A percentile compares a stretch with the other conserved stretches of the same genome.
Evolutionary conservation across 805 yeast species (phyloP).

Genomic region (Yamadazyma insecticola): DNA sequence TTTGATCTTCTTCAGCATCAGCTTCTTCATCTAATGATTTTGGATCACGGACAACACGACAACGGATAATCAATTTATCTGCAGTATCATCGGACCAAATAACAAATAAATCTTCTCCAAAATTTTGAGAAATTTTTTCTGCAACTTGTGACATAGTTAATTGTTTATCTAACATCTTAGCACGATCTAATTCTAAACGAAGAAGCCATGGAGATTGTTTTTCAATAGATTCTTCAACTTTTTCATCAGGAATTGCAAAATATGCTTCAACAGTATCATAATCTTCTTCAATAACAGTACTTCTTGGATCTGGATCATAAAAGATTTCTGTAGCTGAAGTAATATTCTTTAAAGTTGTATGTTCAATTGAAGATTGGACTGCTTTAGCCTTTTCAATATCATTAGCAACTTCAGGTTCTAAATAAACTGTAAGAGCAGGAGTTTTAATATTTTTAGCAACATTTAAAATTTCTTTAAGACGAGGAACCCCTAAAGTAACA

Average conservation of each 20-base stretch:
- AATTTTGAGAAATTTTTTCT: conserved; percentile 85
- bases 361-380: conserved; percentile 95
- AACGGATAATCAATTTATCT: conserved; percentile 92
- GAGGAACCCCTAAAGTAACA: conserved; percentile 95
- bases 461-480: conserved; percentile 94
- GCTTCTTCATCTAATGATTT: conserved; percentile 88
- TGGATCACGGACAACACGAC: conserved; percentile 97
- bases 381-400: conserved; percentile 94
- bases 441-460: conserved; percentile 98
- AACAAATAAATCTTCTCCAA: conserved; percentile 92
- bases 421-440: conserved; percentile 97
- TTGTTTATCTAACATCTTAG: conserved; percentile 97
- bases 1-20: conserved; percentile 97
- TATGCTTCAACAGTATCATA: conserved; percentile 95
- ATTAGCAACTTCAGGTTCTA: conserved; percentile 71
- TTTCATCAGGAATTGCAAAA: conserved; percentile 96
- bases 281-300: conserved; percentile 96
- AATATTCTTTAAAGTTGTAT: conserved; percentile 89
- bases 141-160: conserved; percentile 98
- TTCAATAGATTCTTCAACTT: conserved; percentile 88
- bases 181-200: conserved; percentile 96
- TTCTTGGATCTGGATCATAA: conserved; percentile 97
- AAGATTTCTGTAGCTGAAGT: conserved; percentile 96
- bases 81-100: conserved; percentile 99
- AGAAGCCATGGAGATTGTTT: conserved; percentile 98